Conservation (phyloP, 768 basidiomycete genomes). For the Podaxis sp. region DNA sequence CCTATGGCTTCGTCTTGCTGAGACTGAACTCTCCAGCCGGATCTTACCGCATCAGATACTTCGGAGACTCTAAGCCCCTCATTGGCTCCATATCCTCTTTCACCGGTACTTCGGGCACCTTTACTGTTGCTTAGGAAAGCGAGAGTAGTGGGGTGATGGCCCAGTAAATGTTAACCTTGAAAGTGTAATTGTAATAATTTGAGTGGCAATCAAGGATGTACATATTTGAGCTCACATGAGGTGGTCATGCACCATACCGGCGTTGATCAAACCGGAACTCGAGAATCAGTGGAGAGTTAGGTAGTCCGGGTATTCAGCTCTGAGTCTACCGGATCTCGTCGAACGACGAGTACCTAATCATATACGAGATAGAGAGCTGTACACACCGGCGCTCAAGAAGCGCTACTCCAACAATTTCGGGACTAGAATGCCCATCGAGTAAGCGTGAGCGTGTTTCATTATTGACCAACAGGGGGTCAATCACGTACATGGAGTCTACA, state of each 20-base stretch:
- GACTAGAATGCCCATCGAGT: not conserved
- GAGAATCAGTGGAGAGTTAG: too few species aligned
- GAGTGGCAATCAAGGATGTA: not conserved
- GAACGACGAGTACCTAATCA: not conserved
- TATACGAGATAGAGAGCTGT: not conserved
- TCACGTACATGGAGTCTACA: not conserved
- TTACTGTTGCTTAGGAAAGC: slow-evolving; percentile 53
- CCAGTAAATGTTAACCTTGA: slow-evolving; percentile 53
- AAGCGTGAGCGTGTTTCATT: not conserved
- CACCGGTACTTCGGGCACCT: slow-evolving; percentile 58
- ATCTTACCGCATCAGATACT: slow-evolving; percentile 69
- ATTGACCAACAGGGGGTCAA: not conserved
- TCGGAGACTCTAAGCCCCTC: slow-evolving; percentile 74
- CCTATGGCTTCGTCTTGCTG: slow-evolving; percentile 8
- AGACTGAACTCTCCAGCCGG: slow-evolving; percentile 44
- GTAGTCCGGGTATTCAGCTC: too few species aligned
- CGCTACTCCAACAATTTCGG: not conserved
- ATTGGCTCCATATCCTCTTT: slow-evolving; percentile 65
- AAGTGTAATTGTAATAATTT: not conserved
- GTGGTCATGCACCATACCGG: not conserved
- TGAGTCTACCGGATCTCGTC: too few species aligned
- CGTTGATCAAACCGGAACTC: too few species aligned
- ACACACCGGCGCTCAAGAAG: not conserved
- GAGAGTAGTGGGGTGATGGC: slow-evolving; percentile 43
- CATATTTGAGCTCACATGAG: not conserved